Evolutionary conservation across 768 basidiomycete genomes (phyloP).

Genomic region (Agaricus subrufescens): DNA sequence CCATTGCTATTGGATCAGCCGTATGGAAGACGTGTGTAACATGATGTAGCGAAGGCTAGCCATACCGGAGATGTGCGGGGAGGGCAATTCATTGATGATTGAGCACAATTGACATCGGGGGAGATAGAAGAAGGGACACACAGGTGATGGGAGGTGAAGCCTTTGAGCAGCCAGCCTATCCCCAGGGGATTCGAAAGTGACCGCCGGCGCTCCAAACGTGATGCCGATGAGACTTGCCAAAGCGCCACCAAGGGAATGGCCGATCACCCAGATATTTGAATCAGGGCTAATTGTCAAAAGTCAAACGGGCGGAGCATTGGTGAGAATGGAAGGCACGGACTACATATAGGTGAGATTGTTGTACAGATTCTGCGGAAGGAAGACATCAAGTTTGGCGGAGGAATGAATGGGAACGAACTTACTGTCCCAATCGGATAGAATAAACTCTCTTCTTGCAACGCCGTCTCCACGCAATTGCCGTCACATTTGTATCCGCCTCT

Average conservation of each 20-base stretch:
- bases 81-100: no score
- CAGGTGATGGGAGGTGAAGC: slow-evolving; percentile 55
- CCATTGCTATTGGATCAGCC: slow-evolving; percentile 93
- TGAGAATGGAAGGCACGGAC: slow-evolving; percentile 20
- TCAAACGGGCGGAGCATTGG: background rate
- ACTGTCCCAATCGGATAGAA: slow-evolving; percentile 92
- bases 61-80: background rate
- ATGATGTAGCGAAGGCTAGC: slow-evolving; percentile 66
- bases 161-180: slow-evolving; percentile 76
- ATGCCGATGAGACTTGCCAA: slow-evolving; percentile 79
- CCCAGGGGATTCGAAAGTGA: slow-evolving; percentile 87
- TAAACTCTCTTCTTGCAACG: slow-evolving; percentile 72
- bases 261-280: slow-evolving; percentile 84
- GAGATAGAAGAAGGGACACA: background rate
- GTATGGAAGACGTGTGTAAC: slow-evolving; percentile 92
- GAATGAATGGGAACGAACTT: slow-evolving; percentile 22
- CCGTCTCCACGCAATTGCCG: slow-evolving; percentile 68
- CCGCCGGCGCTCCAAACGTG: slow-evolving; percentile 85
- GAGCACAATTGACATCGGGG: background rate
- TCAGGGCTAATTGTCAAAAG: slow-evolving; percentile 42
- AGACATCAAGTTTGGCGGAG: background rate
- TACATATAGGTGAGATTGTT: slow-evolving; percentile 94
- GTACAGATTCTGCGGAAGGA: slow-evolving; percentile 71
- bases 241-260: slow-evolving; percentile 69
- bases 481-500: slow-evolving; percentile 78